Conservation (phyloP, 2,329 filamentous ascomycete species). For the Ceratocystis cubensis region DNA sequence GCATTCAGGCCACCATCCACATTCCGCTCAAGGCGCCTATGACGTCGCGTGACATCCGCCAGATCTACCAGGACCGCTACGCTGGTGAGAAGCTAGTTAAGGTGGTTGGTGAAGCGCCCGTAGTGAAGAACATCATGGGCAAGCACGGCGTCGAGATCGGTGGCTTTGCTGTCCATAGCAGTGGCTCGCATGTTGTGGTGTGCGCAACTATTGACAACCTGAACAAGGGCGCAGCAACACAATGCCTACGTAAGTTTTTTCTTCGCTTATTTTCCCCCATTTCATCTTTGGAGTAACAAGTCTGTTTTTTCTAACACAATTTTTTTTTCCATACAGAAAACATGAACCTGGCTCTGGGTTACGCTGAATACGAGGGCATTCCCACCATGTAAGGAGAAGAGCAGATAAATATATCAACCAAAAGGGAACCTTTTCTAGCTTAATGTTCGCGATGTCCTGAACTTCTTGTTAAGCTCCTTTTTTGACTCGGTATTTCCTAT, state of each 20-base stretch:
- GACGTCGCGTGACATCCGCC: slow-evolving; percentile 81
- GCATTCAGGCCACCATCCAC: slow-evolving; percentile 83
- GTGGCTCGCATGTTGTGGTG: slow-evolving; percentile 83
- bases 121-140: slow-evolving; percentile 71
- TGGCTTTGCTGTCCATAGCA: slow-evolving; percentile 83
- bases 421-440: neutral
- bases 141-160: slow-evolving; percentile 90
- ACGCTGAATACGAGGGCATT: slow-evolving; percentile 79
- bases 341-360: slow-evolving; percentile 85
- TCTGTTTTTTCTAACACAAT: neutral
- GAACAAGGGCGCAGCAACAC: slow-evolving; percentile 83
- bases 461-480: neutral
- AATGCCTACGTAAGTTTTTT: slow-evolving; percentile 66
- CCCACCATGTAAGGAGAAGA: slow-evolving; percentile 37
- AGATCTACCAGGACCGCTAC: slow-evolving; percentile 91
- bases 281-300: slow-evolving; percentile 17
- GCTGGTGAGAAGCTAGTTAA: slow-evolving; percentile 93
- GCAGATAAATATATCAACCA: neutral
- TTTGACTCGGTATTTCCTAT: neutral
- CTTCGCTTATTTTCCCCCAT: neutral
- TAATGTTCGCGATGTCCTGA: neutral
- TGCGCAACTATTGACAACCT: slow-evolving; percentile 91
- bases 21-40: slow-evolving; percentile 78
- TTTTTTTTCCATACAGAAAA: slow-evolving; percentile 46
- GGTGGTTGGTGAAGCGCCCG: slow-evolving; percentile 73